Evolutionary conservation across 1,284 basidiomycete genomes (phyloP).

Genomic region (Peniophora sp.): DNA sequence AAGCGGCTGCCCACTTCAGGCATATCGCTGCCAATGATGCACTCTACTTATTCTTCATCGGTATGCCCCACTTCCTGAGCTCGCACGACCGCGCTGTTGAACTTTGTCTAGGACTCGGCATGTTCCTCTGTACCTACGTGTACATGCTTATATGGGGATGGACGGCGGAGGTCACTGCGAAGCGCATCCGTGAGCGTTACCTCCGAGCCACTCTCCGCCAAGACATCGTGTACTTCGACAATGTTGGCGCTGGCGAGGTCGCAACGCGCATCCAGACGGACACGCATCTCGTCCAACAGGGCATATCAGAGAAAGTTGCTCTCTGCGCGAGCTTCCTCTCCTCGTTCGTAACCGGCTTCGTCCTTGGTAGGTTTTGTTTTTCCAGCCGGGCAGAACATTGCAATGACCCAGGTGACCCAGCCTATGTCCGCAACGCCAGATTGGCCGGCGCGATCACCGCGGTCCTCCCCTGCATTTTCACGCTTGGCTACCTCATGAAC

Average conservation of each 20-base stretch:
- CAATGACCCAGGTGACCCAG: slow-evolving; percentile 72
- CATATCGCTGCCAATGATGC: slow-evolving; percentile 63
- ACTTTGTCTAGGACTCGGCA: slow-evolving; percentile 43
- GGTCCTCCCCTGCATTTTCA: slow-evolving; percentile 83
- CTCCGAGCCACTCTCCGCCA: slow-evolving; percentile 63
- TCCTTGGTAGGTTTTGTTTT: slow-evolving; percentile 69
- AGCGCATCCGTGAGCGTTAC: slow-evolving; percentile 58
- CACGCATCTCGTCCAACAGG: slow-evolving; percentile 85
- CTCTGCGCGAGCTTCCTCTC: slow-evolving; percentile 55
- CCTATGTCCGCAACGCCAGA: slow-evolving; percentile 70
- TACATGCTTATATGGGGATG: slow-evolving; percentile 68
- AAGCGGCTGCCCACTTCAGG: slow-evolving; percentile 68
- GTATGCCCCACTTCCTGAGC: slow-evolving; percentile 62
- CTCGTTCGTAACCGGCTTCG: slow-evolving; percentile 77
- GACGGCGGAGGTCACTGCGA: slow-evolving; percentile 65
- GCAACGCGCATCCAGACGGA: slow-evolving; percentile 93
- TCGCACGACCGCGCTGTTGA: too few relatives aligned
- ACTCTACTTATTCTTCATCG: slow-evolving; percentile 57
- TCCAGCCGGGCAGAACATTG: slow-evolving; percentile 66
- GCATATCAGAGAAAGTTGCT: slow-evolving; percentile 83
- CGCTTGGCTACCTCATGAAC: slow-evolving; percentile 77
- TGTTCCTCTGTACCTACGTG: slow-evolving; percentile 89
- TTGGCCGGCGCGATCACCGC: slow-evolving; percentile 85
- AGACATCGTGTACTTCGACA: slow-evolving; percentile 68
- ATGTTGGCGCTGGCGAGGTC: slow-evolving; percentile 90